Percentiles rank a stretch among this genome's conserved stretches.
phyloP scores from a whole-genome alignment of 2,329 filamentous ascomycete genomes.

The Aurifilum marmelostoma region DNA sequence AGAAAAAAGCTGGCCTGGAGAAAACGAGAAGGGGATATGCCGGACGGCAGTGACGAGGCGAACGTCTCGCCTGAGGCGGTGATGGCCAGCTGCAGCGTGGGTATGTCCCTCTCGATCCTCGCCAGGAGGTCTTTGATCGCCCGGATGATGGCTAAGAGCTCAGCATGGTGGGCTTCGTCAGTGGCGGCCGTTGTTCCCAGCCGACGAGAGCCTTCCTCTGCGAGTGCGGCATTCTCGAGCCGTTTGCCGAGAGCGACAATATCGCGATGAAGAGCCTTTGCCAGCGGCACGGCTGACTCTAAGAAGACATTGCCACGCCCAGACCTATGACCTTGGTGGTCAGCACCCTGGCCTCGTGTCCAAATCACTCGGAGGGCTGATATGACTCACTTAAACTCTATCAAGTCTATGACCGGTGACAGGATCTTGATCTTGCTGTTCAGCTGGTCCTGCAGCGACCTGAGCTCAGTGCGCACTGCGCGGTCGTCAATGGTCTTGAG shows the following conservation, averaged over 20 bases:
- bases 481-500: slow-evolving; percentile 77
- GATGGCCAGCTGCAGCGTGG: slow-evolving; percentile 89
- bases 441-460: slow-evolving; percentile 71
- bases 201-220: slow-evolving; percentile 57
- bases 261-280: slow-evolving; percentile 80
- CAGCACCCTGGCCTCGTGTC: slow-evolving; percentile 16
- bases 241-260: slow-evolving; percentile 80
- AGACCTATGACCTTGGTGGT: slow-evolving; percentile 45
- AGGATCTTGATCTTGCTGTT: slow-evolving; percentile 91
- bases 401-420: slow-evolving; percentile 87
- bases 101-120: slow-evolving; percentile 88
- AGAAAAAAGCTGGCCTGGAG: slow-evolving; percentile 92
- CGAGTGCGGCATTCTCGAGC: slow-evolving; percentile 69
- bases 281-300: slow-evolving; percentile 82
- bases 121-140: slow-evolving; percentile 76
- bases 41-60: slow-evolving; percentile 75
- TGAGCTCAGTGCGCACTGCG: slow-evolving; percentile 69
- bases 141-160: slow-evolving; percentile 70
- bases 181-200: slow-evolving; percentile 50
- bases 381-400: slow-evolving; percentile 75
- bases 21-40: slow-evolving; percentile 86
- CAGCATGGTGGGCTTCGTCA: slow-evolving; percentile 60
- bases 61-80: slow-evolving; percentile 90
- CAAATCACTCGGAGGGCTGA: not conserved
- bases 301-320: slow-evolving; percentile 62